Conservation (phyloP, 306 rosid species). For the Prosopis cineraria region DNA sequence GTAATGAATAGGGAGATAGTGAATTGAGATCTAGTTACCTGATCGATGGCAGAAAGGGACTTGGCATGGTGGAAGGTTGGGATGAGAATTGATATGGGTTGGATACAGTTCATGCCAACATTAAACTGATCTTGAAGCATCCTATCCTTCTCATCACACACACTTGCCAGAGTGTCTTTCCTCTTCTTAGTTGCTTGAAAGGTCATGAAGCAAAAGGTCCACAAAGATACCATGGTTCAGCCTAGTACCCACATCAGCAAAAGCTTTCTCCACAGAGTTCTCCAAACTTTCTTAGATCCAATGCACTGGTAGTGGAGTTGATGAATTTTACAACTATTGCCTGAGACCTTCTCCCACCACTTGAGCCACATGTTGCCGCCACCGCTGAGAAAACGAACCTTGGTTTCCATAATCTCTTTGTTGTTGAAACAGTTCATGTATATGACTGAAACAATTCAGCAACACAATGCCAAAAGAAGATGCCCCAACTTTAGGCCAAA, state of each 20-base stretch:
- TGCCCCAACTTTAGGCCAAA: constrained; percentile 83
- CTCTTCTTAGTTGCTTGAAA: constrained; percentile 78
- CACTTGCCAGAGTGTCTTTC: constrained; percentile 78
- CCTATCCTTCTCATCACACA: constrained; percentile 98
- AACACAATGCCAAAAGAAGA: constrained; percentile 76
- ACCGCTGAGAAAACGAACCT: constrained; percentile 53
- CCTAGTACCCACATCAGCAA: constrained; percentile 66
- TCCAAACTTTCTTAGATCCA: constrained; percentile 55
- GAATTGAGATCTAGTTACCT: constrained; percentile 57
- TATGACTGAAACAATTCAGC: constrained; percentile 65
- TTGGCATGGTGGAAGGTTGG: constrained; percentile 90
- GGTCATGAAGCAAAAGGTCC: constrained; percentile 66
- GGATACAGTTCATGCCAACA: constrained; percentile 95
- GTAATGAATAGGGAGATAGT: constrained; percentile 1
- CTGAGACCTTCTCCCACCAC: constrained; percentile 69
- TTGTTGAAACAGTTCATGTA: constrained; percentile 70
- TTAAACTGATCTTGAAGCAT: constrained; percentile 98
- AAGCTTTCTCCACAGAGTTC: constrained; percentile 61
- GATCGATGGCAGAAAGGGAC: constrained; percentile 84
- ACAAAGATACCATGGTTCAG: constrained; percentile 58
- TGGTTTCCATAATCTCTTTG: constrained; percentile 60
- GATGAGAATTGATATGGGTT: constrained; percentile 94
- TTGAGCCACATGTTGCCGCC: constrained; percentile 62
- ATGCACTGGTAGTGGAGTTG: constrained; percentile 56
- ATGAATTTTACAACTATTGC: constrained; percentile 46